Conservation (phyloP, 2,329 filamentous ascomycete genomes). For the Neobulgaria alba region DNA sequence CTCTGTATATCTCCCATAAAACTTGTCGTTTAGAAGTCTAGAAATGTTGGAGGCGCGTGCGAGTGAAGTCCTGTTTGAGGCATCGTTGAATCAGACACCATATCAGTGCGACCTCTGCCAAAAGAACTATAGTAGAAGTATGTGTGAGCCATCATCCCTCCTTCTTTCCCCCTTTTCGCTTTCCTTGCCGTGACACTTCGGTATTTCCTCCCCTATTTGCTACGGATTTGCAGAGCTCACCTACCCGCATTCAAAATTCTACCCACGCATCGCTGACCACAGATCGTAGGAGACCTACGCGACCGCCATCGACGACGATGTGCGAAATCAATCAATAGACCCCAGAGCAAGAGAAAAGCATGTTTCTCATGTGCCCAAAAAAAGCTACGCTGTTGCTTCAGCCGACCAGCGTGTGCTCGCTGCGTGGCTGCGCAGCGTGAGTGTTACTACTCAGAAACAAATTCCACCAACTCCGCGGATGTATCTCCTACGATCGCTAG, state of each 20-base stretch:
- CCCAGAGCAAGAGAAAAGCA: not conserved
- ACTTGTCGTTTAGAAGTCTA: not conserved
- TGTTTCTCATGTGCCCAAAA: not conserved
- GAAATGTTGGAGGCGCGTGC: not conserved
- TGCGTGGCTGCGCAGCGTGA: not conserved
- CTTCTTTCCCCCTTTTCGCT: not conserved
- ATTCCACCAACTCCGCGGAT: not conserved
- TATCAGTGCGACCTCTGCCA: not conserved
- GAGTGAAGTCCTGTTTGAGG: not conserved
- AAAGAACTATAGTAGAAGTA: not conserved
- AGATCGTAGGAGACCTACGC: not conserved
- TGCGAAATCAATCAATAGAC: not conserved
- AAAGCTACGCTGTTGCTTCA: not conserved
- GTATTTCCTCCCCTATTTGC: not conserved
- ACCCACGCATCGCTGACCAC: not conserved
- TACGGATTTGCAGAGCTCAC: not conserved
- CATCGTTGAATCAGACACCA: not conserved
- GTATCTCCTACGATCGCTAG: not conserved
- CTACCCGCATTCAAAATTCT: no score
- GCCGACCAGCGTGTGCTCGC: not conserved
- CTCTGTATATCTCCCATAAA: not conserved
- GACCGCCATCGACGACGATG: not conserved
- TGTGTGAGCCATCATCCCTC: not conserved
- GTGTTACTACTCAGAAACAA: not conserved
- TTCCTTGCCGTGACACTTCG: not conserved